Base-by-base conservation (phyloP, 306 rosid species). In the Vigna radiata region DNA sequence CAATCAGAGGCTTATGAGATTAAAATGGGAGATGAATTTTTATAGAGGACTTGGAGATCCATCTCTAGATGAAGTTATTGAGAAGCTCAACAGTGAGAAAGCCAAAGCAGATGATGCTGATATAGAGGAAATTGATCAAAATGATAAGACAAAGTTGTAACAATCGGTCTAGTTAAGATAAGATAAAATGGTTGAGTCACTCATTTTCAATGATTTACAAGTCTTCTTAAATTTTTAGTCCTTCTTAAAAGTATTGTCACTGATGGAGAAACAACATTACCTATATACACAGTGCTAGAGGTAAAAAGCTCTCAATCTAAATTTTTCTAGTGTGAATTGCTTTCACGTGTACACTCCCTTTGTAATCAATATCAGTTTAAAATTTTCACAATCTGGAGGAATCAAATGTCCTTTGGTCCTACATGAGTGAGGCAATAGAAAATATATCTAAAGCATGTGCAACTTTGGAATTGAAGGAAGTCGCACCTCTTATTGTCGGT, bases 201-300 rank as follows among this genome's bases (percentile, higher is more conserved):
- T 21, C 16, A 7, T 33, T 33, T 66, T 58, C 5, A 4, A 54
- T 16, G 46, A 33, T 54, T 73, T 47, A 29, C 64, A 4, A n/a
- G 15, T 25, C 68, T 68, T 27, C 19, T 52, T 72, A 77, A 73
- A 72, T 73, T 63, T 68, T 0, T 15, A 2, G 44, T 78, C 31
- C 46, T 19, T 59, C 58, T 12, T 61, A 96, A 91, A 83, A 89
- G 93, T 82, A 85, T 96, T 72, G 94, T 93, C 65, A 91, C 91
- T 77, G 98, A 96, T 78, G 98, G 97, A 59, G 98, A 96, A 87
- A 86, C 96, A 73, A 96, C 99, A 2, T 82, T 91, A 64, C 99
- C 99, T 74, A 88, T 93, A 75, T 96, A 96, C 77, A 96, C 99
- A 66, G 92, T 96, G 69, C 87, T 96, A 84, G 99, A 96, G 99